A percentile compares a stretch with the other conserved stretches of the same genome.
Conservation (phyloP, 2,329 filamentous ascomycete species). For the Lachnellula hyalina region DNA sequence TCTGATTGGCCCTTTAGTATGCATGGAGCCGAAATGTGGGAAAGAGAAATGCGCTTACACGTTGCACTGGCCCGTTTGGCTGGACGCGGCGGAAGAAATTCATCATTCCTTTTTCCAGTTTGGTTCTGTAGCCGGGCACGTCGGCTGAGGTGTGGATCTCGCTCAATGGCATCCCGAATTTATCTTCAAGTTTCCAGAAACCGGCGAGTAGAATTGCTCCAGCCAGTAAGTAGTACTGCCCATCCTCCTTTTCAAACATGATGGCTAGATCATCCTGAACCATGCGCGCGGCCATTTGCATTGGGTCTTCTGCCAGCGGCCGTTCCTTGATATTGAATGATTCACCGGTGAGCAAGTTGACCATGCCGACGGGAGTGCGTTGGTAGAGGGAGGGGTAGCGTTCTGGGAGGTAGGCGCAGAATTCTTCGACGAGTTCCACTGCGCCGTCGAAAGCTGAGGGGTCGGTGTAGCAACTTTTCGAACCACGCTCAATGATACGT, state of each 20-base stretch:
- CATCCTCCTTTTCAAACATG: constrained; percentile 72
- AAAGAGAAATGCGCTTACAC: constrained; percentile 23
- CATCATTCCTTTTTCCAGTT: constrained; percentile 72
- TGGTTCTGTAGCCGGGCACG: constrained; percentile 66
- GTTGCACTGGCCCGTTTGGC: constrained; percentile 56
- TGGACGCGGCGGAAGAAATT: constrained; percentile 72
- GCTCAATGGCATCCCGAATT: constrained; percentile 71
- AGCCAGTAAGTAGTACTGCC: constrained; percentile 75
- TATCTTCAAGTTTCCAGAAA: constrained; percentile 79
- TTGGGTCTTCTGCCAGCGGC: constrained; percentile 69
- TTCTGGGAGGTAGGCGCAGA: constrained; percentile 64
- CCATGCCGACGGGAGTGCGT: constrained; percentile 58
- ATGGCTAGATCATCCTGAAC: constrained; percentile 79
- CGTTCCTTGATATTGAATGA: constrained; percentile 60
- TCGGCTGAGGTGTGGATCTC: constrained; percentile 76
- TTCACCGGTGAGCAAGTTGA: constrained; percentile 68
- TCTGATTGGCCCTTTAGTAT: constrained; percentile 40
- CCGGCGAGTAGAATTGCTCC: constrained; percentile 72
- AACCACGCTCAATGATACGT: constrained; percentile 61
- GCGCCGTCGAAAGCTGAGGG: constrained; percentile 68
- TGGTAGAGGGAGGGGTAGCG: constrained; percentile 69
- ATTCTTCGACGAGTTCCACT: constrained; percentile 69
- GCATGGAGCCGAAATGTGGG: constrained; percentile 1
- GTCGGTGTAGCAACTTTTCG: constrained; percentile 63
- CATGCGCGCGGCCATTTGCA: constrained; percentile 66